Base-by-base conservation (phyloP, 1,284 basidiomycete species). In the Irpex lacteus region DNA sequence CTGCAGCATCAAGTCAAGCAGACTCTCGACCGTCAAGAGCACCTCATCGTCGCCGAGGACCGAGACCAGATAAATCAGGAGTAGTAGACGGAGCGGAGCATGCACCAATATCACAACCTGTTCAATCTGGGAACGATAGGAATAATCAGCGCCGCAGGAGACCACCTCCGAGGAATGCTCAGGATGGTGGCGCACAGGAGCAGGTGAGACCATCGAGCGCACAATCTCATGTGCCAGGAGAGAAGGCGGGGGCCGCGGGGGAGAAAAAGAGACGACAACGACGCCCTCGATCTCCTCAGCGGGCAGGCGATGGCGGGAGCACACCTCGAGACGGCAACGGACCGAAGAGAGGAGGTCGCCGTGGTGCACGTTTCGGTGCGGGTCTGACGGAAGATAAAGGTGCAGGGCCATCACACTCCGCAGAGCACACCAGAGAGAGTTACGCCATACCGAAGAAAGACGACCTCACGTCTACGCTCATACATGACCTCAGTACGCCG, bases 381-480 rank as follows among this genome's bases (percentile, higher is more conserved):
- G 50, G 50, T 21, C 50, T 52, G 7, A 52, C 50, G 8, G 50
- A 52, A 18, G 50, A 52, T 3, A 52, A 52, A 4, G 8, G 15
- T 18, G 50, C 50, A 18, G 50, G 50, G 5, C 18, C 50, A n/a
- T 52, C 50, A 18, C 18, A 52, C 8, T n/a, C 11, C 18, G 5
- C 15, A 8, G n/a, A 52, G 18, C 50, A n/a, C 50, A 52, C 50
- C 4, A 52, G 19, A 18, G 50, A 7, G 54, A 56, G 6, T 36
- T 56, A 56, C 32, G 34, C 34, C 34, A 66, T 8, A 64, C 72
- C 71, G 32, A 70, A 69, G 60, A 65, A 63, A 6, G 85, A 88
- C 66, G 90, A 91, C 72, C 82, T 94, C 34, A 90, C 90, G 0
- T 90, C 89, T 4, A 82, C 80, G 2, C 83, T 94, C 59, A 90